These are phyloP conservation scores for Entonaema liquescens DNA, from an alignment of 495 filamentous ascomycete genomes.

Conservation along the genomic window DNA sequence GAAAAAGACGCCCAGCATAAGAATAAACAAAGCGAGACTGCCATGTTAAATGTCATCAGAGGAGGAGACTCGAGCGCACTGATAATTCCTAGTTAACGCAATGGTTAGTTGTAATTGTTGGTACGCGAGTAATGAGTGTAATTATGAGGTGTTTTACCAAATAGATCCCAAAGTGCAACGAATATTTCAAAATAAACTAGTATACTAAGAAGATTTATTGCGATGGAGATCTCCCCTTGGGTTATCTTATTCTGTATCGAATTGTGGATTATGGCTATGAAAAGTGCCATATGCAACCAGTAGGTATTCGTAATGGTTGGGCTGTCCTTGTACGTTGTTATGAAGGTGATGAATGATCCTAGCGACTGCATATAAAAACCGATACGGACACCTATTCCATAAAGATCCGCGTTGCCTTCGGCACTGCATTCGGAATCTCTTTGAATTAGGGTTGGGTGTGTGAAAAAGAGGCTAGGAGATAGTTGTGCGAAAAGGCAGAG, in stretches of 20 bases:
- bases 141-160: no score
- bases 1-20: neutral
- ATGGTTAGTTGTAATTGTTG: neutral
- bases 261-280: neutral
- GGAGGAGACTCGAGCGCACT: no score
- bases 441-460: neutral
- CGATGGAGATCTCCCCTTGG: neutral
- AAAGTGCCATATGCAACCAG: neutral
- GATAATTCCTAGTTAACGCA: neutral
- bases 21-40: no score
- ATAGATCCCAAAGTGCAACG: no score
- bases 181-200: neutral
- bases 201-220: neutral
- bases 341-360: neutral
- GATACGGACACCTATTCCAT: neutral
- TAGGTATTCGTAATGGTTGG: neutral
- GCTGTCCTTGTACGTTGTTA: neutral
- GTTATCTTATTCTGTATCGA: neutral
- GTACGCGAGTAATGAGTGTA: no score
- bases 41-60: no score
- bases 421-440: neutral
- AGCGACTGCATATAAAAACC: neutral
- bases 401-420: neutral
- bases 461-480: neutral
- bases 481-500: neutral